Base-by-base conservation (phyloP, 2,329 filamentous ascomycete species). In the Hypoxylon sp. region DNA sequence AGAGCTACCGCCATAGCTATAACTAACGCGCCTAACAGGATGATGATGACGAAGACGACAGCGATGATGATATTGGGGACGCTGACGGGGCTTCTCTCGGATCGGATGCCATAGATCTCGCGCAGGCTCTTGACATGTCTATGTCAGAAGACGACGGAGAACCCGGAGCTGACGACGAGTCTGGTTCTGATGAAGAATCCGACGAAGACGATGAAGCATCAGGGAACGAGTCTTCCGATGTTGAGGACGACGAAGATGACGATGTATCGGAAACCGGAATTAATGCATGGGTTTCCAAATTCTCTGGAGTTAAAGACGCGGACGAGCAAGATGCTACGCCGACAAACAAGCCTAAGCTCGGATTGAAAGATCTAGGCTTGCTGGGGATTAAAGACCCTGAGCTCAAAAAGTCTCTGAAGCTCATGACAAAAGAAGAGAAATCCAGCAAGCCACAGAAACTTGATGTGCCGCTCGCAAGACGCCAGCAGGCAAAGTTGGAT, bases 401-500 rank as follows among this genome's bases (percentile, higher is more conserved):
- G 52, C 88, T 94, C 75, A 94, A 93, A 77, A 94, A 91, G 75
- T 91, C 93, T 0, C 84, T 96, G 54, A 96, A 95, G 80, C 86
- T 92, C 69, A 86, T 94, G 76, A 87, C 84, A 70, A 90, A 88
- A 75, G 88, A 91, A 71, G 83, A 87, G 51, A 89, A 88, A 72
- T 78, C 80, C 53, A 77, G 83, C 80, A 83, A 89, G 83, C 71
- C 89, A 59, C 88, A 90, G 59, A 97, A 94, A 80, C 86, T 98
- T 3, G 90, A 92, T 31, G 92, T 94, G 1, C 94, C 95, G 13
- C 85, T 98, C 4, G 89, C 93, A 1, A 94, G 92, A 78, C 88
- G 94, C 67, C 92, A 97, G 74, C 95, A 98, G 79, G 94, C 94
- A 77, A 90, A 90, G 54, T 81, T 98, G 14, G 91, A 97, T 75